phyloP scores from a whole-genome alignment of 148 eudicot genomes.

The Cornus suecica region DNA sequence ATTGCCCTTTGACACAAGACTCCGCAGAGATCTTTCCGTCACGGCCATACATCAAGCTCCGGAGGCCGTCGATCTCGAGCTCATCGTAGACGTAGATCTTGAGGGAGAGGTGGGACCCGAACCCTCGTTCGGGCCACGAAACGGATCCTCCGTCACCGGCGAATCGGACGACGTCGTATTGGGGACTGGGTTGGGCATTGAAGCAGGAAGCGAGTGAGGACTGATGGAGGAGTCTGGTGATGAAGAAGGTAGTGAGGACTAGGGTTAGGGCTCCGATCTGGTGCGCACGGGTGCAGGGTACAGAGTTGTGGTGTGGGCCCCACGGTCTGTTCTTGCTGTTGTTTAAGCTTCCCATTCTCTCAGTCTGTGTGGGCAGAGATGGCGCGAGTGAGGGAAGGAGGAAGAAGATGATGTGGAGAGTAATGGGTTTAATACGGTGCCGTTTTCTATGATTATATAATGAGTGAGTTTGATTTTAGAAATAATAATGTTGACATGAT shows the following conservation, averaged over 20 bases:
- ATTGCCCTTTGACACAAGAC: conserved; percentile 75
- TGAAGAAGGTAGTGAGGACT: conserved; percentile 66
- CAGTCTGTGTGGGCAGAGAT: too few species aligned
- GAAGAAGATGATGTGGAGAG: background rate
- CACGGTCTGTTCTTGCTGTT: conserved; percentile 28
- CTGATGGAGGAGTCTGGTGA: conserved; percentile 62
- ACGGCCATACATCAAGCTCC: conserved; percentile 68
- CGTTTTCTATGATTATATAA: background rate
- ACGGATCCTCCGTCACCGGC: conserved; percentile 20
- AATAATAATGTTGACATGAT: too few species aligned
- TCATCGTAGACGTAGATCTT: conserved; percentile 85
- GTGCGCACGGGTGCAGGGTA: conserved; percentile 77
- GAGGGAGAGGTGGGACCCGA: conserved; percentile 50
- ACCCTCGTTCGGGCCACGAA: conserved; percentile 54
- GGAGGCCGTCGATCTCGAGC: conserved; percentile 71
- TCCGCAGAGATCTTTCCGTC: conserved; percentile 57
- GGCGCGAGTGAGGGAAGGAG: background rate
- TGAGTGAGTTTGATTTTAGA: too few species aligned
- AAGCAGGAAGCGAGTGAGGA: conserved; percentile 18
- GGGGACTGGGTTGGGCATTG: conserved; percentile 7
- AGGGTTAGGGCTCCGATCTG: conserved; percentile 75
- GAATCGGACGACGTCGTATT: conserved; percentile 17
- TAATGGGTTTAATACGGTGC: background rate
- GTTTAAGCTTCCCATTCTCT: conserved; percentile 41
- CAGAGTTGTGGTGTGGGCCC: conserved; percentile 21